phyloP scores from a whole-genome alignment of 2,329 filamentous ascomycete genomes.

The Fonsecaea monophora region DNA sequence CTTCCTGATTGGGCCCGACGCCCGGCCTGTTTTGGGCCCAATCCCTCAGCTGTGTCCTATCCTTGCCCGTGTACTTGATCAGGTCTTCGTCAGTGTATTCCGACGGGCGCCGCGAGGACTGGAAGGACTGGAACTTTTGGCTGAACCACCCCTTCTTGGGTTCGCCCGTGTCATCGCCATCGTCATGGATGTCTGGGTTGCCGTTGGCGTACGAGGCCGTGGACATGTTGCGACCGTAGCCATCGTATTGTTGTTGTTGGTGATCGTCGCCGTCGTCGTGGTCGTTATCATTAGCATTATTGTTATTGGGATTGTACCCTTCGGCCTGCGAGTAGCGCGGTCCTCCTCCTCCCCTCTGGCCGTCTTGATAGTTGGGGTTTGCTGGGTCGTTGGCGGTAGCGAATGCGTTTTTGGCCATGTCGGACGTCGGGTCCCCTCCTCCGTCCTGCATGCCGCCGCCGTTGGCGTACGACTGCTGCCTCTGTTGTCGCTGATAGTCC shows the following conservation, averaged over 20 bases:
- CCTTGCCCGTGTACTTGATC: conserved; percentile 37
- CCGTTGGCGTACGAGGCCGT: not conserved
- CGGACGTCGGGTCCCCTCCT: conserved; percentile 30
- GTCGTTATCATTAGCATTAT: too few species aligned
- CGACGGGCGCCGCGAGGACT: conserved; percentile 21
- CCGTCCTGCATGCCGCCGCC: conserved; percentile 10
- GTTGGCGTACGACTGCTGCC: conserved; percentile 7
- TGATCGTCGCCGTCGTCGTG: conserved; percentile 2
- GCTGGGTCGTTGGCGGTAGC: conserved; percentile 34
- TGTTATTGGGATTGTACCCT: not conserved
- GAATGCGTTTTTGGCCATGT: conserved; percentile 30
- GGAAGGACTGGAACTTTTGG: conserved; percentile 31
- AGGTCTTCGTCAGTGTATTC: conserved; percentile 34
- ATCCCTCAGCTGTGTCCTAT: conserved; percentile 27
- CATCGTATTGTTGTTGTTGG: not conserved
- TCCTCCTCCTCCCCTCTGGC: not conserved
- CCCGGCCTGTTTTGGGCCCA: conserved; percentile 26
- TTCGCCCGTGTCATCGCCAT: not conserved
- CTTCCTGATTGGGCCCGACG: conserved; percentile 28
- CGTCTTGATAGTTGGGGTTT: conserved; percentile 23
- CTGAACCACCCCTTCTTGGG: conserved; percentile 33
- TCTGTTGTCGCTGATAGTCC: not conserved
- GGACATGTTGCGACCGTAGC: not conserved
- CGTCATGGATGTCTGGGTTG: not conserved
- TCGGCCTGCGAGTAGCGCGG: not conserved